Conservation (phyloP, 225 moss, liverwort and hornwort genomes). For the Antitrichia curtipendula region DNA sequence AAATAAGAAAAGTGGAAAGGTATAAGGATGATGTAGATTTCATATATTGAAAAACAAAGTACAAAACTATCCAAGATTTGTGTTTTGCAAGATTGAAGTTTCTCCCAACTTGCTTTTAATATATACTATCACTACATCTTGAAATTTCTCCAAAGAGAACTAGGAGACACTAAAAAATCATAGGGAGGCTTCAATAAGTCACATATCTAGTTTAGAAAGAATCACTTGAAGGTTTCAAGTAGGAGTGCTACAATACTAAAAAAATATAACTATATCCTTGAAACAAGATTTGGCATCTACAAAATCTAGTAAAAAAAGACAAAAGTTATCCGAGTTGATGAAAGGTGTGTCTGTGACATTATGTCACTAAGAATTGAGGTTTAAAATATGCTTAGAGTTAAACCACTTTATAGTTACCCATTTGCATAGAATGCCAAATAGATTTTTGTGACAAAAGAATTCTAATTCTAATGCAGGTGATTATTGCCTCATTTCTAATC, state of each 20-base stretch:
- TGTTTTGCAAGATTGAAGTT: background rate
- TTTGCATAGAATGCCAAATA: rapidly evolving
- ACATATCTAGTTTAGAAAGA: background rate
- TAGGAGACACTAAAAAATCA: background rate
- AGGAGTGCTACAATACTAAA: background rate
- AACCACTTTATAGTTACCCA: background rate
- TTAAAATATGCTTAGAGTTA: background rate
- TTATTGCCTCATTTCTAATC: background rate
- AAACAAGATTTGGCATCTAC: background rate
- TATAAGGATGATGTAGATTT: too few species aligned
- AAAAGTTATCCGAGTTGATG: too few species aligned
- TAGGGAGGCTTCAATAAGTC: background rate
- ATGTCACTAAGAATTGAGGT: background rate
- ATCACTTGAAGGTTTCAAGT: background rate
- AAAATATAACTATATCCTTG: background rate
- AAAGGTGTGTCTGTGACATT: rapidly evolving
- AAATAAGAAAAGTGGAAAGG: background rate
- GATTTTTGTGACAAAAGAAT: background rate
- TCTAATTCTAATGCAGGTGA: rapidly evolving
- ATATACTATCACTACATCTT: background rate
- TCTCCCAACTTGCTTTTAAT: background rate
- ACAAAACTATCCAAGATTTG: background rate
- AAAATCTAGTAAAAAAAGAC: too few species aligned
- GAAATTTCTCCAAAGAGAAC: background rate
- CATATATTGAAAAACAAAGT: background rate